Conservation (phyloP, 2,329 filamentous ascomycete genomes). For the Sarocladium kiliense region DNA sequence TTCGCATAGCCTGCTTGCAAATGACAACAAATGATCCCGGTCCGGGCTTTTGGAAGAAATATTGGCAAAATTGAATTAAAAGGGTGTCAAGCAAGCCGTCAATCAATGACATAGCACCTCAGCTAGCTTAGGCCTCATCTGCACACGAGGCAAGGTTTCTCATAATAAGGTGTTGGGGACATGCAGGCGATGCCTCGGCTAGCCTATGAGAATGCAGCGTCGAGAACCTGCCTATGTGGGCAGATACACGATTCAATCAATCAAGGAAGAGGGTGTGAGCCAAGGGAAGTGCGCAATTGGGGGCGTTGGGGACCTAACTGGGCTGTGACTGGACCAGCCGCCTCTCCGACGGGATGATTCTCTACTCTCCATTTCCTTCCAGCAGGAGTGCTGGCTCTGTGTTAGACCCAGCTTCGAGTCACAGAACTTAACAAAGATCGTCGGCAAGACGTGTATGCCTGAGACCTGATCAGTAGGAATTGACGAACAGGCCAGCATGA, state of each 20-base stretch:
- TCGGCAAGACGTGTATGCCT: neutral
- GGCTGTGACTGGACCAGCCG: neutral
- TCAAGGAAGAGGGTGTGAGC: neutral
- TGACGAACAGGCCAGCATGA: neutral
- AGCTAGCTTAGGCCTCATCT: neutral
- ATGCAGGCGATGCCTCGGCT: neutral
- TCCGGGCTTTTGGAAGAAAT: neutral
- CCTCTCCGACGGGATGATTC: neutral
- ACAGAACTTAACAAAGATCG: neutral
- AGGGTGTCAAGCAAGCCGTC: neutral
- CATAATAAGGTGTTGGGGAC: constrained; percentile 1
- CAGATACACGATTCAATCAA: constrained; percentile 5
- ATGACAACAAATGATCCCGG: neutral
- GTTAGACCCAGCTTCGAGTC: too few species aligned
- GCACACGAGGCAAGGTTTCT: neutral
- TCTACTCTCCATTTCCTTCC: neutral
- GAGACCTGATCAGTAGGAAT: neutral
- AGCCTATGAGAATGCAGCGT: neutral
- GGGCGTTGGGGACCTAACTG: neutral
- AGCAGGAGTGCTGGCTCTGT: too few species aligned
- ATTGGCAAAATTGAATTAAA: neutral
- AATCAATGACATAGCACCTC: neutral
- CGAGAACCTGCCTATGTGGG: constrained; percentile 4
- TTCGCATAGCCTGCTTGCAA: neutral
- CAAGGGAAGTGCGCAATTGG: neutral